These are phyloP conservation scores for Diaporthe sp. DNA, from an alignment of 2,329 filamentous ascomycete genomes.

Conservation along the genomic window DNA sequence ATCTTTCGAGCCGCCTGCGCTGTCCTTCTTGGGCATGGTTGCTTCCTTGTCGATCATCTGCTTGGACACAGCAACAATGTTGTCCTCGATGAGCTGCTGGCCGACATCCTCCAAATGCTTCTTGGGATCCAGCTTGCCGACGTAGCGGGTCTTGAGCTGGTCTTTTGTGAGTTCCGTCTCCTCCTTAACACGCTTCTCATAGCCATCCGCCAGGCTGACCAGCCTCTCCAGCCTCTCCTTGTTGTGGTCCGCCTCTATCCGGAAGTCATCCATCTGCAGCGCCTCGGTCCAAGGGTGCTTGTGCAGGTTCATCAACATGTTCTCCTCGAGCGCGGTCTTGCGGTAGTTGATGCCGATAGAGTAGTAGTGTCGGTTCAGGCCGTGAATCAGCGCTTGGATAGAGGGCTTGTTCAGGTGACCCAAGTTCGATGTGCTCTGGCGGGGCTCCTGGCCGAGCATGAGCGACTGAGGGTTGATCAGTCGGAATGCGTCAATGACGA, in stretches of 20 bases:
- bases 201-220: conserved; percentile 91
- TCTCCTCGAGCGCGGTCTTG: conserved; percentile 97
- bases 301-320: conserved; percentile 99
- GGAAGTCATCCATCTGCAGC: conserved; percentile 96
- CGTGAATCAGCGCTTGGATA: conserved; percentile 99
- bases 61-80: conserved; percentile 97
- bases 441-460: conserved; percentile 97
- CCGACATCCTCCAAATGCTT: conserved; percentile 98
- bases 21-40: conserved; percentile 83
- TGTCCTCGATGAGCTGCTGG: conserved; percentile 97
- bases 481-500: conserved; percentile 98
- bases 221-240: conserved; percentile 90
- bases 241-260: conserved; percentile 84
- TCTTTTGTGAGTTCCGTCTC: conserved; percentile 98
- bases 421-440: conserved; percentile 97
- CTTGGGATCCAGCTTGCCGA: conserved; percentile 98
- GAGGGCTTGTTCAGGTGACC: conserved; percentile 99
- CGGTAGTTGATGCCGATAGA: conserved; percentile 98
- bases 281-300: conserved; percentile 99
- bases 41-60: conserved; percentile 99
- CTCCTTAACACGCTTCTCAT: conserved; percentile 99
- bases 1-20: conserved; percentile 60
- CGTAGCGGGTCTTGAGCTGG: conserved; percentile 98
- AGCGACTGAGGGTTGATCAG: conserved; percentile 98
- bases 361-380: conserved; percentile 98